Percentiles rank a stretch among this genome's conserved stretches.
phyloP scores from a whole-genome alignment of 208 protist genomes.

The Polymyxa betae region DNA sequence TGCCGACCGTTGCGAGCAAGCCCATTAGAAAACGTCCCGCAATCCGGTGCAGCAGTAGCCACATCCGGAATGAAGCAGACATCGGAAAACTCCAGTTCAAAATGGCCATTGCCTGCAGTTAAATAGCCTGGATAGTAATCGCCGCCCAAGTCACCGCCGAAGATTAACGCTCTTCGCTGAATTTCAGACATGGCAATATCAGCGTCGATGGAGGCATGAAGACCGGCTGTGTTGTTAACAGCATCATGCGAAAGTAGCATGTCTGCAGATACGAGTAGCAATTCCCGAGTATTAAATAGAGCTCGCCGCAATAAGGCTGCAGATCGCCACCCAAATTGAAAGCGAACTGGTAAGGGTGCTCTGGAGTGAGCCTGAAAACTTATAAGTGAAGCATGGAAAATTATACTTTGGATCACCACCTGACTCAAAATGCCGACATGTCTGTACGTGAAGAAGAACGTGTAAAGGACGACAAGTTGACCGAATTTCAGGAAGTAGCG shows the following conservation, averaged over 20 bases:
- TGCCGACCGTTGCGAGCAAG: background rate
- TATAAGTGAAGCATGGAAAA: background rate
- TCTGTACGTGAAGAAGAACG: constrained; percentile 3
- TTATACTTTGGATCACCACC: background rate
- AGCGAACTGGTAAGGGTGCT: background rate
- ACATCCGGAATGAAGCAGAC: background rate
- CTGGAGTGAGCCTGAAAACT: background rate
- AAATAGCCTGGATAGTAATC: background rate
- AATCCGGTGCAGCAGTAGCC: background rate
- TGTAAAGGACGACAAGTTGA: background rate
- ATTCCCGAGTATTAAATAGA: background rate
- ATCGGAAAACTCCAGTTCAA: constrained; percentile 3
- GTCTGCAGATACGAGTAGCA: background rate
- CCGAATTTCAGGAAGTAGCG: background rate
- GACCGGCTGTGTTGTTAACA: background rate
- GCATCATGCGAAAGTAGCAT: background rate
- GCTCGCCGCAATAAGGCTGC: background rate
- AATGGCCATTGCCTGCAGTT: background rate
- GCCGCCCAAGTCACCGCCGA: background rate
- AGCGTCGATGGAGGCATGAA: background rate
- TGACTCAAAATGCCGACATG: background rate
- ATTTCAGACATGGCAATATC: background rate
- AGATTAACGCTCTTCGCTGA: background rate
- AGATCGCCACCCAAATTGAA: background rate
- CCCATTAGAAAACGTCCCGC: constrained; percentile 25